Evolutionary conservation across 768 basidiomycete genomes (phyloP), one percentile per base, ranked within the genome.

Genomic region (Hysterangium stoloniferum): DNA sequence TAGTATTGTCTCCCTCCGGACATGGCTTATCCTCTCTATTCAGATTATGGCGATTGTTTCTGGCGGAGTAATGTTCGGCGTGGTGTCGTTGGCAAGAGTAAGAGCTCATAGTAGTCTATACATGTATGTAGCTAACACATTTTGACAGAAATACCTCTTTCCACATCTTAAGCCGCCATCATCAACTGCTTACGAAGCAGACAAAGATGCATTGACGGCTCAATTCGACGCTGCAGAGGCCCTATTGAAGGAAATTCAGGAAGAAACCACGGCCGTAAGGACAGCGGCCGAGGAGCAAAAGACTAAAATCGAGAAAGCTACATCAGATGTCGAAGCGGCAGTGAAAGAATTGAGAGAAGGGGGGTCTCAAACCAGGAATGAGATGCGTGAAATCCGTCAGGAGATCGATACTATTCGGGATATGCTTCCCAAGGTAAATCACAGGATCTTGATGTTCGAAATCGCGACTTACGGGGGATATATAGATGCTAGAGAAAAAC

Each of bases 1-100:
- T 71, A 17, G 24, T 28, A 8, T 15, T 20, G 4, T 31, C 29
- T 45, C 45, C 22, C 27, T 57, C 44, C 40, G 36, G 29, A 22
- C 22, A 34, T n/a, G n/a, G n/a, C n/a, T n/a, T n/a, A n/a, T n/a
- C n/a, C n/a, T n/a, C n/a, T n/a, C n/a, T n/a, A n/a, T 6, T 6
- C 61, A 97, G 94, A 94, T 99, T 59, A 90, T 94, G 63, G 84
- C 86, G 11, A 84, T 97, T 29, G 72, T 98, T 15, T 93, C 93
- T 35, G 93, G 95, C 1, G 78, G 85, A 5, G 68, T 94, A 4
- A 77, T 81, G 6, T 96, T 89, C 62, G 86, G 89, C 4, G 81
- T 88, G 11, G 69, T 83, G 24, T 72, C 90, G 2, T 65, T 97
- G 37, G 91, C 92, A 61, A 80, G 80, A 67, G 91, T 86, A 57